Conservation (phyloP, 2,329 filamentous ascomycete genomes). For the Fusarium sp. region DNA sequence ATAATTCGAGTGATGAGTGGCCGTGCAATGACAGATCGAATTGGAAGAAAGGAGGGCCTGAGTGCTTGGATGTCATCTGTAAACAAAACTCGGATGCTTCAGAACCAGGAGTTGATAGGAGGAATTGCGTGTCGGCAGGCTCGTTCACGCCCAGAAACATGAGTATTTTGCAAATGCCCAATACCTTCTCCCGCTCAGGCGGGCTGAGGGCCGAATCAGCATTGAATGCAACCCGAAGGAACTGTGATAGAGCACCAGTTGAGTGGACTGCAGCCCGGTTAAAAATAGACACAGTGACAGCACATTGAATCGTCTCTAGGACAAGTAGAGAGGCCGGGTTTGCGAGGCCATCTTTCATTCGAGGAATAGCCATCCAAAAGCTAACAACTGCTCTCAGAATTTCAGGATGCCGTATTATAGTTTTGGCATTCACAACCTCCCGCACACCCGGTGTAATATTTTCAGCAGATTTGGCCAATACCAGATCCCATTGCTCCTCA, state of each 20-base stretch:
- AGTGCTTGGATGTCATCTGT: conserved; percentile 79
- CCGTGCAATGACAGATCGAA: conserved; percentile 93
- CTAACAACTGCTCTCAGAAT: conserved; percentile 73
- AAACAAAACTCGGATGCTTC: conserved; percentile 77
- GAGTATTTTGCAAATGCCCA: conserved; percentile 76
- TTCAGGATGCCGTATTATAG: conserved; percentile 70
- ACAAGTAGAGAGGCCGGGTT: conserved; percentile 73
- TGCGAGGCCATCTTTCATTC: conserved; percentile 58
- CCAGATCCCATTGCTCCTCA: conserved; percentile 57
- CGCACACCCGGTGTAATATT: conserved; percentile 59
- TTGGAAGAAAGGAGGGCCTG: conserved; percentile 86
- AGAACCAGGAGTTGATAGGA: conserved; percentile 68
- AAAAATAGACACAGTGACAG: conserved; percentile 72
- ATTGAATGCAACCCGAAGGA: conserved; percentile 73
- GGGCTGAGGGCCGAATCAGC: conserved; percentile 63
- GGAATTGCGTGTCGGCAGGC: conserved; percentile 84
- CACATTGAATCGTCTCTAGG: conserved; percentile 71
- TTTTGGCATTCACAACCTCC: conserved; percentile 64
- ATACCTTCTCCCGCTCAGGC: conserved; percentile 70
- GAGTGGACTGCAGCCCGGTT: conserved; percentile 80
- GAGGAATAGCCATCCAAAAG: conserved; percentile 74
- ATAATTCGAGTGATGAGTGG: conserved; percentile 89
- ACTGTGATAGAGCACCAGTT: conserved; percentile 76
- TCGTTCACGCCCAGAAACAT: conserved; percentile 81
- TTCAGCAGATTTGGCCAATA: conserved; percentile 55